Evolutionary conservation across 192 early-diverging fungal species (phyloP), one percentile per base, ranked within the genome.

Genomic region (Coemansia sp.): DNA sequence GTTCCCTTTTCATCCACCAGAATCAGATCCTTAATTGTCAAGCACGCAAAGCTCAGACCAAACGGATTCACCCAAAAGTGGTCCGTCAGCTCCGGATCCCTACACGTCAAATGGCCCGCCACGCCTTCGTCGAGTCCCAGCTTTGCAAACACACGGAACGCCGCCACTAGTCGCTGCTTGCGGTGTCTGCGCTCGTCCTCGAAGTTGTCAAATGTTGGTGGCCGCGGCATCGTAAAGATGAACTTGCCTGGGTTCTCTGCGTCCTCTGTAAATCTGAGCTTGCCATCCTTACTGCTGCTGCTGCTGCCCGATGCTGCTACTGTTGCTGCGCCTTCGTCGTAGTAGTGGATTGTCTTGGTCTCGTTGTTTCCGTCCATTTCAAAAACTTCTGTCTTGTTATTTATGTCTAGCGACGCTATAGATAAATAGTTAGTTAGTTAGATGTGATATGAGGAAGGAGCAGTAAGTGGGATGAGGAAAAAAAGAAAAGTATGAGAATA

Each of bases 1-100:
- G 65, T 67, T 49, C 87, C 87, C 4, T 70, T 15, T 63, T 86
- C 85, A 67, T 88, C 78, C 1, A 87, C 85, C 8, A 88, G 77
- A n/a, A 87, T 56, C 39, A 88, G 73, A 60, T 87, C 86, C 55
- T 77, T 80, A 18, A 83, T 72, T 10, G 76, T 84, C 40, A 89
- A 76, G 69, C 84, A 78, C 1, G 78, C 73, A 65, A 88, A 88
- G 65, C 84, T 75, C 41, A 64, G 62, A 19, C 86, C 86, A 45
- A 88, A 86, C 41, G 84, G 76, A 41, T 88, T 88, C n/a, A 87
- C 86, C 87, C 86, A 87, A 66, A 87, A 88, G 5, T 86, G 55
- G 15, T 84, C 81, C 0, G 87, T 74, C 47, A 80, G 74, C 68
- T 88, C 85, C 6, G 87, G 87, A 66, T 88, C 87, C 18, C 87